Conservation (phyloP, 192 early-diverging fungal genomes). For the Radiomyces spectabilis region DNA sequence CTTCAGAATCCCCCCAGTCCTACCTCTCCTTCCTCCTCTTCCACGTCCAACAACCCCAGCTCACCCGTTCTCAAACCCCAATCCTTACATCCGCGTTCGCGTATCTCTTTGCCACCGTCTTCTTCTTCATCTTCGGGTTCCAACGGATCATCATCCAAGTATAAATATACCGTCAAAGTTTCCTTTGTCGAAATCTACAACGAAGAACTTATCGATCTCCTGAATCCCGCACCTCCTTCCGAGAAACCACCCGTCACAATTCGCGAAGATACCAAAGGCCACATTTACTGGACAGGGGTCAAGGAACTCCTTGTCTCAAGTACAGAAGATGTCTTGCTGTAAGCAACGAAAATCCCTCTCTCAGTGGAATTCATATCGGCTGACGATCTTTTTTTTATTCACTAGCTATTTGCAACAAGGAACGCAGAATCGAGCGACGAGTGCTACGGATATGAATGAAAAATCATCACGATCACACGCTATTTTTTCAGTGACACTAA, state of each 20-base stretch:
- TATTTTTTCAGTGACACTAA: conserved; percentile 87
- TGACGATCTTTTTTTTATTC: background rate
- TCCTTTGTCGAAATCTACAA: conserved; percentile 97
- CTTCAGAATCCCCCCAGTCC: conserved; percentile 7
- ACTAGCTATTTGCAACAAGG: conserved; percentile 55
- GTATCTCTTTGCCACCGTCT: background rate
- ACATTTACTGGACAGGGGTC: conserved; percentile 82
- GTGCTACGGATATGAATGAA: conserved; percentile 97
- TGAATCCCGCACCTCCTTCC: conserved; percentile 53
- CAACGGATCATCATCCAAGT: background rate
- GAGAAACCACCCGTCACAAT: conserved; percentile 60
- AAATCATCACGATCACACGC: conserved; percentile 93
- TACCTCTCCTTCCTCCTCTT: background rate
- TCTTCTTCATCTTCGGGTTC: background rate
- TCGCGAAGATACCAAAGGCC: conserved; percentile 80
- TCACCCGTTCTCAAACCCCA: background rate
- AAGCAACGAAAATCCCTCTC: conserved; percentile 9
- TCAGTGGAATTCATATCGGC: background rate
- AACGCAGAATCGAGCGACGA: conserved; percentile 74
- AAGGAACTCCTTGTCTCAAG: conserved; percentile 63
- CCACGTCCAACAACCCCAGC: background rate
- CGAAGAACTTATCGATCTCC: conserved; percentile 90
- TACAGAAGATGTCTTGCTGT: conserved; percentile 71
- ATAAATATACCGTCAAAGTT: conserved; percentile 48
- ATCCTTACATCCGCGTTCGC: background rate